Conservation (phyloP, 2,329 filamentous ascomycete species). For the Huntiella bhutanensis region DNA sequence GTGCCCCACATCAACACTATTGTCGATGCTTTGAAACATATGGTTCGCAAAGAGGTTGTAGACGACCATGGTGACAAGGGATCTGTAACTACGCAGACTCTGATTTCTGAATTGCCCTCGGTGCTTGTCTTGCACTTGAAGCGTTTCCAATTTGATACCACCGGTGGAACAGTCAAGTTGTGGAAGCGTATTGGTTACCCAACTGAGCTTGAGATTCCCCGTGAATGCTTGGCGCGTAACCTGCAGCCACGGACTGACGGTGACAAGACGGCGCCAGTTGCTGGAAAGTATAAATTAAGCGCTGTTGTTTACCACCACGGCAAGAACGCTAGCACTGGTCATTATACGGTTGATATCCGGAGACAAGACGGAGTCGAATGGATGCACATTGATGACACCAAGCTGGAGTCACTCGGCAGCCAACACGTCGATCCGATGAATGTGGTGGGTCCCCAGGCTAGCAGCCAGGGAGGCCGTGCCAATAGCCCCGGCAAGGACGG, state of each 20-base stretch:
- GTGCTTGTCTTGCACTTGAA: constrained; percentile 91
- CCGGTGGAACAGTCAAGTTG: constrained; percentile 82
- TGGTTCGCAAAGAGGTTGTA: constrained; percentile 69
- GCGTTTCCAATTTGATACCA: constrained; percentile 86
- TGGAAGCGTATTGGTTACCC: constrained; percentile 98
- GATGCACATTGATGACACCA: constrained; percentile 88
- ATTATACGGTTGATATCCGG: constrained; percentile 94
- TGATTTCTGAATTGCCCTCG: constrained; percentile 78
- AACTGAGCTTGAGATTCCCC: constrained; percentile 80
- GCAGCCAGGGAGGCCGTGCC: background rate
- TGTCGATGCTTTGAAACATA: constrained; percentile 66
- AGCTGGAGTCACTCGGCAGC: constrained; percentile 64
- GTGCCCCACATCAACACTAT: constrained; percentile 76
- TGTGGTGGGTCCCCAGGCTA: constrained; percentile 15
- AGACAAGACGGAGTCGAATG: constrained; percentile 90
- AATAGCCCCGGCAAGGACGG: constrained; percentile 41
- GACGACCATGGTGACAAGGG: constrained; percentile 56
- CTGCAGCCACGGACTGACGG: constrained; percentile 49
- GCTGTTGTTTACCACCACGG: constrained; percentile 95
- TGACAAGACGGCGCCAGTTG: constrained; percentile 41
- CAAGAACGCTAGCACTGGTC: constrained; percentile 85
- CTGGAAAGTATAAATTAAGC: constrained; percentile 55
- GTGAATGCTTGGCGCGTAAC: constrained; percentile 65
- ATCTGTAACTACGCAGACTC: constrained; percentile 77
- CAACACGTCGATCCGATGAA: constrained; percentile 73